Evolutionary conservation across 176 grass and related monocot species (phyloP).

Genomic region (Coix lacrymajobi): DNA sequence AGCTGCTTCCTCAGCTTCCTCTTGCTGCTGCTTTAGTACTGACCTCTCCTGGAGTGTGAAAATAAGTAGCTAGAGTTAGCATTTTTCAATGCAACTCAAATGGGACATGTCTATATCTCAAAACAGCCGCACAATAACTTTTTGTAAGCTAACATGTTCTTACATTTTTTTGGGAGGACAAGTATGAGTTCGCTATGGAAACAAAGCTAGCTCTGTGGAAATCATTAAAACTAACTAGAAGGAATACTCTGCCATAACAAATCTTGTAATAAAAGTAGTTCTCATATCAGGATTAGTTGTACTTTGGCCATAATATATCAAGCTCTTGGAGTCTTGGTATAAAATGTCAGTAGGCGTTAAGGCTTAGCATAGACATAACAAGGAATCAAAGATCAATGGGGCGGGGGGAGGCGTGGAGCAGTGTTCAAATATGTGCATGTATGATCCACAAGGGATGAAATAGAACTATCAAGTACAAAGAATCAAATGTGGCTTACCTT

Average conservation of each 20-base stretch:
- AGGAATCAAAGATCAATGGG: background rate
- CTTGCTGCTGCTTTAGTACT: slow-evolving; percentile 56
- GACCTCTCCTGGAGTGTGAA: slow-evolving; percentile 64
- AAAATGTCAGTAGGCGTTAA: background rate
- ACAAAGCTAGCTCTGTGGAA: background rate
- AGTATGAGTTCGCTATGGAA: background rate
- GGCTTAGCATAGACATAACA: background rate
- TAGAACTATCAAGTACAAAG: slow-evolving; percentile 9
- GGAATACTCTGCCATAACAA: too few relatives aligned
- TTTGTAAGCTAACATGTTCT: slow-evolving; percentile 14
- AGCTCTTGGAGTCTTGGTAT: background rate
- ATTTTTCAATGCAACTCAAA: background rate
- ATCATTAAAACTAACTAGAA: background rate
- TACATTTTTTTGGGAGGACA: background rate
- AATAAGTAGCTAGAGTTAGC: background rate
- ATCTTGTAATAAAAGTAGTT: too few relatives aligned
- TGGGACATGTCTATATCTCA: background rate
- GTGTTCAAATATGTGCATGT: background rate
- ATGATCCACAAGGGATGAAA: background rate
- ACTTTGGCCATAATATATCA: too few relatives aligned
- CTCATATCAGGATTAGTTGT: too few relatives aligned
- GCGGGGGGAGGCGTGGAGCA: background rate
- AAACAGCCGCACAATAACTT: background rate
- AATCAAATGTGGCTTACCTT: slow-evolving; percentile 48
- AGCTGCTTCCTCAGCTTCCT: slow-evolving; percentile 70